A percentile compares a stretch with the other conserved stretches of the same genome.
Conservation (phyloP, 1,284 basidiomycete genomes). For the Melanopsichium pennsylvanicum region DNA sequence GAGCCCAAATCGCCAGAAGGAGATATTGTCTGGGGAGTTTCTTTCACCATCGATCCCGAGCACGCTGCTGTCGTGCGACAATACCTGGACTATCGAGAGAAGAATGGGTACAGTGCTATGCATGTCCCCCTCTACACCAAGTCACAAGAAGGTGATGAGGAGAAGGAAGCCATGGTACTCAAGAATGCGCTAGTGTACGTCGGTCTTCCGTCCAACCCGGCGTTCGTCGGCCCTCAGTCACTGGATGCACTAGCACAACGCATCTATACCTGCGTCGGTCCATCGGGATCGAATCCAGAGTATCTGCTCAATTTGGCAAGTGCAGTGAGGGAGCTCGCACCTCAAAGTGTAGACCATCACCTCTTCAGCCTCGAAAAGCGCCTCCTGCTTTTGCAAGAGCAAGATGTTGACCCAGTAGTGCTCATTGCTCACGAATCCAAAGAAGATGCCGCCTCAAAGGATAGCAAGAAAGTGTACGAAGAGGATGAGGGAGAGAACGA, state of each 20-base stretch:
- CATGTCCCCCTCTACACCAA: constrained; percentile 67
- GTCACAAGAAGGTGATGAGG: constrained; percentile 67
- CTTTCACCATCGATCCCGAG: constrained; percentile 81
- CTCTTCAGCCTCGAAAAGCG: constrained; percentile 76
- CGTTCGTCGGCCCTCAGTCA: constrained; percentile 82
- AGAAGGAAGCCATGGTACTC: constrained; percentile 70
- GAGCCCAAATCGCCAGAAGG: constrained; percentile 52
- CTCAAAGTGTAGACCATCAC: constrained; percentile 78
- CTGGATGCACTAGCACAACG: constrained; percentile 74
- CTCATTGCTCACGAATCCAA: constrained; percentile 30
- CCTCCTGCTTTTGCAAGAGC: constrained; percentile 40
- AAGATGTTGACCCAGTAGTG: constrained; percentile 19
- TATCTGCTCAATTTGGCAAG: constrained; percentile 79
- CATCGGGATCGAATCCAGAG: constrained; percentile 83
- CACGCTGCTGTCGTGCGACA: constrained; percentile 78
- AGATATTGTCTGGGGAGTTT: constrained; percentile 80
- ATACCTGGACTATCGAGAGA: constrained; percentile 84
- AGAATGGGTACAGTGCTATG: constrained; percentile 69
- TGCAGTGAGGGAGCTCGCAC: constrained; percentile 75
- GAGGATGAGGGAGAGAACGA: constrained; percentile 5
- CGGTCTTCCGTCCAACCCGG: constrained; percentile 78
- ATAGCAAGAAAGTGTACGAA: neutral
- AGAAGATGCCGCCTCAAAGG: neutral
- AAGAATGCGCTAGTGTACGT: constrained; percentile 76
- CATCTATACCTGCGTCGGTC: constrained; percentile 79